Base-by-base conservation (phyloP, 2,329 filamentous ascomycete species). In the Delphinella strobiligena region DNA sequence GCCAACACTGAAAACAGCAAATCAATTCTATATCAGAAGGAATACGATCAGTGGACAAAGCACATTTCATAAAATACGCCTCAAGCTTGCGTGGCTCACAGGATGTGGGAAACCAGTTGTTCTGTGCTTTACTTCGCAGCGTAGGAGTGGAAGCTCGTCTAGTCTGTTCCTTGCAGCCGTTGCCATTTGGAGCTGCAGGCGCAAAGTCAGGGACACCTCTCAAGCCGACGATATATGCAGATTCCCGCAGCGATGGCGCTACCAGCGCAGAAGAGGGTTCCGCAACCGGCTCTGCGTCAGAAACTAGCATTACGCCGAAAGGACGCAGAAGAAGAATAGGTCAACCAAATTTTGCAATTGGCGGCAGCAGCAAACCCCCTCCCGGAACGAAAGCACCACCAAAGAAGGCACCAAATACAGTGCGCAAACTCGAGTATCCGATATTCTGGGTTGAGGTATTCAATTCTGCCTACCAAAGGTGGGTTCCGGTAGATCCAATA, bases 391-490 rank as follows among this genome's bases (percentile, higher is more conserved):
- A 27, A 27, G 22, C 7, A 27, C 15, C 45, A n/a, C 41, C 47
- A 4, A 45, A 38, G 34, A 42, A 56, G 51, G n/a, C n/a, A n/a
- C 3, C 33, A 9, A 35, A 34, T 22, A 61, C 54, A 11, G 72
- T 81, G 9, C 71, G 70, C 17, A 84, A 89, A 53, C 88, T 86
- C 0, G 60, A 74, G 0, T 84, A 80, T 51, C 91, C 91, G 0
- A 71, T 96, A 3, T 96, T 87, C 55, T 98, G 91, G 91, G 80
- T 95, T 1, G 91, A 98, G 61, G 80, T 85, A 3, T 83, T 94
- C 47, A 88, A 95, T 47, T 68, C 78, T 38, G 82, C 82, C 0
- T 76, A 86, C 47, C 84, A 95, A 55, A 93, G 86, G 64, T 98
- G 91, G 91, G 75, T 94, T 40, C 74, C 86, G 0, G 75, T 91